These are phyloP conservation scores for Magnolia sinica DNA, from an alignment of 164 flowering plant genomes.

Conservation along the genomic window DNA sequence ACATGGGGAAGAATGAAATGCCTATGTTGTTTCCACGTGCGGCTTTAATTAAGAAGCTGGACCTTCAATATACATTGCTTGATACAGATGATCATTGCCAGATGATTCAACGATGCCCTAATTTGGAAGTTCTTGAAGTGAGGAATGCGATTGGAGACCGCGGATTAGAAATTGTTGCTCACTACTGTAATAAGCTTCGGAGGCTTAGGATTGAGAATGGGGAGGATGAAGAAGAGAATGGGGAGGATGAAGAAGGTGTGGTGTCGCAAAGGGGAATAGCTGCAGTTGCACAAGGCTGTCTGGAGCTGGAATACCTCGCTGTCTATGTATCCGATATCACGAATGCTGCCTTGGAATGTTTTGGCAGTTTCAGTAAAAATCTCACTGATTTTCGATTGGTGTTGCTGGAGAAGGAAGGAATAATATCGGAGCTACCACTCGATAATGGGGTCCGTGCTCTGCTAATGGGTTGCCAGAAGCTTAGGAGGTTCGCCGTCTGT, in stretches of 20 bases:
- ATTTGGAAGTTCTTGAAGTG: constrained; percentile 85
- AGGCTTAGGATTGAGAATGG: constrained; percentile 87
- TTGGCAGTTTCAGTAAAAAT: constrained; percentile 62
- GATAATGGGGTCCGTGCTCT: constrained; percentile 87
- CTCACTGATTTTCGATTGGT: constrained; percentile 86
- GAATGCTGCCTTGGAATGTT: constrained; percentile 55
- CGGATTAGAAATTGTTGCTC: constrained; percentile 66
- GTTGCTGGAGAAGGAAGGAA: constrained; percentile 70
- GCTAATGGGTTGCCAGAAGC: constrained; percentile 66
- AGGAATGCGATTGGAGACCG: constrained; percentile 78
- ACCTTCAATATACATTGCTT: constrained; percentile 80
- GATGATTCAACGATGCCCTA: constrained; percentile 73
- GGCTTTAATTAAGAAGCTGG: constrained; percentile 60
- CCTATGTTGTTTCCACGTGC: constrained; percentile 65
- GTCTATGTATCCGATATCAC: constrained; percentile 88
- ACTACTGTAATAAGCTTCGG: constrained; percentile 49
- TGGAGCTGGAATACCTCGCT: constrained; percentile 72
- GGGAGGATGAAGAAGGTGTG: constrained; percentile 78
- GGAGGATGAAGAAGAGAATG: constrained; percentile 86
- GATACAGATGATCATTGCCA: constrained; percentile 75
- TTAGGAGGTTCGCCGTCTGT: constrained; percentile 75
- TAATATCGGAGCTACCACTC: constrained; percentile 76
- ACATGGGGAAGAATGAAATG: constrained; percentile 60
- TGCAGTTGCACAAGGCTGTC: constrained; percentile 76
- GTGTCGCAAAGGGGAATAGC: constrained; percentile 85